Percentiles rank a stretch among this genome's conserved stretches.
Evolutionary conservation across 768 basidiomycete species (phyloP).

Genomic region (Macrolepiota fuliginosa): DNA sequence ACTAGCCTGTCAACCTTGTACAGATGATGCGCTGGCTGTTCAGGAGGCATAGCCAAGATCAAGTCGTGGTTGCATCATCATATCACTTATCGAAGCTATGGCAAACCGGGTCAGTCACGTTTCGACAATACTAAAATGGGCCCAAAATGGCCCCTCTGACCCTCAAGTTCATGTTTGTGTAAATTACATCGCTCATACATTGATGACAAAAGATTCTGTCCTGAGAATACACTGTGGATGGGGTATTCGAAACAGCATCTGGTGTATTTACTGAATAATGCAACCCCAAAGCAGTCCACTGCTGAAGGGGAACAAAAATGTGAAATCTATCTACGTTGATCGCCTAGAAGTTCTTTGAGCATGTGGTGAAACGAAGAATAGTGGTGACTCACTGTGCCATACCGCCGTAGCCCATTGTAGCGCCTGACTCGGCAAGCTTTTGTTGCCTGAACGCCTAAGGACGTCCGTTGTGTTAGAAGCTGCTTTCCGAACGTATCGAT

Average conservation of each 20-base stretch:
- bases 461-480: conserved; percentile 11
- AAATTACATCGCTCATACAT: not conserved
- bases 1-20: conserved; percentile 33
- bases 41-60: not conserved
- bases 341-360: not conserved
- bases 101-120: not conserved
- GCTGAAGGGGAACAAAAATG: not conserved
- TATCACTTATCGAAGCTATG: not conserved
- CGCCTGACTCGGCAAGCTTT: conserved; percentile 65
- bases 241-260: not conserved
- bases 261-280: not conserved
- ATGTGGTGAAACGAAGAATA: not conserved
- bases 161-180: not conserved
- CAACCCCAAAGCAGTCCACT: conserved; percentile 5
- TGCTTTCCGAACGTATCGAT: not conserved
- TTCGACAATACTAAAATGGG: not conserved
- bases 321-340: conserved; percentile 9
- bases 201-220: conserved; percentile 4
- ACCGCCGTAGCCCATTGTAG: conserved; percentile 59
- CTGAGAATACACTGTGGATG: conserved; percentile 12
- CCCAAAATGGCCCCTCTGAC: not conserved
- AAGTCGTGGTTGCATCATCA: not conserved
- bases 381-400: conserved; percentile 3
- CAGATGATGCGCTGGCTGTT: conserved; percentile 13
- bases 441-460: conserved; percentile 69